phyloP scores from a whole-genome alignment of 1,284 basidiomycete genomes.

The Macrocybe sp. region DNA sequence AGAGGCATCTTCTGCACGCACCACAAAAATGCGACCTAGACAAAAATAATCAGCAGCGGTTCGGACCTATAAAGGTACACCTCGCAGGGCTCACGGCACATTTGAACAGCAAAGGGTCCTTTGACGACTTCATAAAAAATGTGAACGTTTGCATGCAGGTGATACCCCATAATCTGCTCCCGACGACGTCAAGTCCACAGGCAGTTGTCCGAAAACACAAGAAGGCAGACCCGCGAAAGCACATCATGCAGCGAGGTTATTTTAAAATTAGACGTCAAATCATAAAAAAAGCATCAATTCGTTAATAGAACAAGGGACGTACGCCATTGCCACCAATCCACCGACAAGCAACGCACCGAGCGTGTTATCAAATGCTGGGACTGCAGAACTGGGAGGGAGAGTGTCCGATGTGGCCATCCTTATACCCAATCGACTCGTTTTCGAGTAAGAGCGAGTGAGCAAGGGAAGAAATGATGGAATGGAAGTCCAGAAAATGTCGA shows the following conservation, averaged over 20 bases:
- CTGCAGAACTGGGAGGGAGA: conserved; percentile 4
- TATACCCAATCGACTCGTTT: too few species aligned
- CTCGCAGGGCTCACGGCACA: conserved; percentile 26
- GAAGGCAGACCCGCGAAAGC: too few species aligned
- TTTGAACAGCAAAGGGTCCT: conserved; percentile 34
- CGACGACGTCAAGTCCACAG: too few species aligned
- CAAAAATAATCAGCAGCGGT: not conserved
- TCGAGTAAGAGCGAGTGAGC: too few species aligned
- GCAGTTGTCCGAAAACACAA: too few species aligned
- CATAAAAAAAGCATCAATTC: not conserved
- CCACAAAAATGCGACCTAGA: conserved; percentile 40
- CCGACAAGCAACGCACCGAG: conserved; percentile 46
- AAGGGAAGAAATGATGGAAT: too few species aligned
- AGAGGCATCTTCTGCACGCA: conserved; percentile 15
- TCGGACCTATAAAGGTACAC: conserved; percentile 8
- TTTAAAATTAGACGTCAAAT: not conserved
- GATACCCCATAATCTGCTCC: conserved; percentile 48
- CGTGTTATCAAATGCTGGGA: conserved; percentile 36
- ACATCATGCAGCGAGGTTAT: too few species aligned
- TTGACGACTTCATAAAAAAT: conserved; percentile 39
- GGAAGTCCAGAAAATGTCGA: too few species aligned
- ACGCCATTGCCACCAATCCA: conserved; percentile 42
- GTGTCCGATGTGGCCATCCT: not conserved
- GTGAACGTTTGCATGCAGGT: conserved; percentile 50
- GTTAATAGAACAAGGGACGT: conserved; percentile 14